A percentile compares a stretch with the other conserved stretches of the same genome.
These are phyloP conservation scores for Antitrichia curtipendula DNA, from an alignment of 225 moss, liverwort and hornwort species.

Conservation along the genomic window DNA sequence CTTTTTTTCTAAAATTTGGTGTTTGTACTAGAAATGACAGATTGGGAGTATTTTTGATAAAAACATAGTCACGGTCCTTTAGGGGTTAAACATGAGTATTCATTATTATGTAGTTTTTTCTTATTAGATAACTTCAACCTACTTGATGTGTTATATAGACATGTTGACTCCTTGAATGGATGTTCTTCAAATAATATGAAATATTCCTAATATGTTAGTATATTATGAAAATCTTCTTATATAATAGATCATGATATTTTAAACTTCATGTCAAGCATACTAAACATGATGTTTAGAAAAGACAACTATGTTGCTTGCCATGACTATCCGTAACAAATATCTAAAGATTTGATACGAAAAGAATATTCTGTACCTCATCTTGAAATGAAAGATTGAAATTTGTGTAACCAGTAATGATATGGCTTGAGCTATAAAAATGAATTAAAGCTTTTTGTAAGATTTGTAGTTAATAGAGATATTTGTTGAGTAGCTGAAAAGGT, in stretches of 20 bases:
- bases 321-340: too few species aligned
- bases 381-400: too few species aligned
- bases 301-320: background rate
- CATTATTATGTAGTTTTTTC: background rate
- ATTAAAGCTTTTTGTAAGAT: background rate
- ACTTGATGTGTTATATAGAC: background rate
- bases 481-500: background rate
- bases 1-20: too few species aligned
- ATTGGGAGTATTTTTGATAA: too few species aligned
- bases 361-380: too few species aligned
- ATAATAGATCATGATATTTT: rapidly evolving
- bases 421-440: too few species aligned
- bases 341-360: too few species aligned
- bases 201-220: background rate
- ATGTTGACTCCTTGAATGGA: background rate
- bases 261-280: background rate
- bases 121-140: background rate
- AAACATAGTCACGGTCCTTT: too few species aligned
- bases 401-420: too few species aligned
- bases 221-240: background rate
- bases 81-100: background rate
- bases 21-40: too few species aligned
- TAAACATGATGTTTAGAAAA: background rate
- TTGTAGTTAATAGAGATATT: background rate
- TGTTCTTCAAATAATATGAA: background rate